A percentile compares a stretch with the other conserved stretches of the same genome.
These are phyloP conservation scores for Rhodomyrtus tomentosa DNA, from an alignment of 345 rosid genomes.

Conservation along the genomic window DNA sequence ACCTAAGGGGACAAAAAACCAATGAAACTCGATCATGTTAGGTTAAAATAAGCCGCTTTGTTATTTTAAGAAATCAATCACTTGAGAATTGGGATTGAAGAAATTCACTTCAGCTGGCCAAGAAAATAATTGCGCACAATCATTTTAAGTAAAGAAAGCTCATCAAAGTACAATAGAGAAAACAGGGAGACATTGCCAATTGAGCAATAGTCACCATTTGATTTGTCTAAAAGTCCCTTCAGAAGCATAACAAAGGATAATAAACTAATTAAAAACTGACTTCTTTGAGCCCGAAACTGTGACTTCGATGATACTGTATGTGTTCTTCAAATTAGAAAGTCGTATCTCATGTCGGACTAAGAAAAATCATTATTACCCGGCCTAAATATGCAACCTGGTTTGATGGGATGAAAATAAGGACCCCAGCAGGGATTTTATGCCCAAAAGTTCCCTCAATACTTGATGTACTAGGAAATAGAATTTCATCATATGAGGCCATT, in stretches of 20 bases:
- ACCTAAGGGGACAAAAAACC: conserved; percentile 20
- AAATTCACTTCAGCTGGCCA: background rate
- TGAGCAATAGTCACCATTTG: background rate
- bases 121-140: background rate
- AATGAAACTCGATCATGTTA: background rate
- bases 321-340: background rate
- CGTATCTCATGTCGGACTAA: background rate
- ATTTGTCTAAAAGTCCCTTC: background rate
- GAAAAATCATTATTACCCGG: background rate
- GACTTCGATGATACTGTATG: background rate
- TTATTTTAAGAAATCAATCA: background rate
- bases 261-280: background rate
- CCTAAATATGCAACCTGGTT: background rate
- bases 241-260: background rate
- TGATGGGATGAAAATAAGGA: background rate
- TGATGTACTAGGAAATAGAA: background rate
- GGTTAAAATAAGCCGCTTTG: background rate
- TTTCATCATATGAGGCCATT: background rate
- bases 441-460: background rate
- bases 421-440: background rate
- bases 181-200: background rate
- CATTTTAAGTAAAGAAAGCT: background rate
- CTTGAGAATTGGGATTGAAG: background rate
- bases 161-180: background rate
- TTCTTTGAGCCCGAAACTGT: background rate